A percentile compares a stretch with the other conserved stretches of the same genome.
These are phyloP conservation scores for Basipetospora chlamydospora DNA, from an alignment of 2,329 filamentous ascomycete species.

Conservation along the genomic window DNA sequence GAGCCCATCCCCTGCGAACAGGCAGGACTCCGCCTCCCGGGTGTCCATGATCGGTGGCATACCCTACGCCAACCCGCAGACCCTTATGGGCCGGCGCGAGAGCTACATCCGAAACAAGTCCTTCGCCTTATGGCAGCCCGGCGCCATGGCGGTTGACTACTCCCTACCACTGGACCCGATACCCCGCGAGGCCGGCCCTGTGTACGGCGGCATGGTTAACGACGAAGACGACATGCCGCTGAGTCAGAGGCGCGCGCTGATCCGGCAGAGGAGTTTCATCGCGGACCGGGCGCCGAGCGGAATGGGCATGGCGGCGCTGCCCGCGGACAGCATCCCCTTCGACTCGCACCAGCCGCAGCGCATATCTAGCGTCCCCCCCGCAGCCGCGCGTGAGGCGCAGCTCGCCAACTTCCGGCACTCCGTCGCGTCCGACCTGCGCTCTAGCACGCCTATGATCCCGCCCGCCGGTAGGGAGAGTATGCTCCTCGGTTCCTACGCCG, in stretches of 20 bases:
- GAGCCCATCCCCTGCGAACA: conserved; percentile 11
- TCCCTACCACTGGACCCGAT: conserved; percentile 11
- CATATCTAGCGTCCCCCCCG: conserved; percentile 24
- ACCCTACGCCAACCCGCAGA: conserved; percentile 37
- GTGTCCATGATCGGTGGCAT: conserved; percentile 24
- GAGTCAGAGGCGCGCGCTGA: conserved; percentile 48
- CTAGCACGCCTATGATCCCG: conserved; percentile 20
- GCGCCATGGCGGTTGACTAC: background rate
- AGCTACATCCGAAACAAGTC: conserved; percentile 38
- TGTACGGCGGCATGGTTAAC: conserved; percentile 22
- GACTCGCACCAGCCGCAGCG: conserved; percentile 42
- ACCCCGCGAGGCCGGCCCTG: conserved; percentile 26
- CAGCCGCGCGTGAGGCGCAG: conserved; percentile 37
- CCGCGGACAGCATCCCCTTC: conserved; percentile 23
- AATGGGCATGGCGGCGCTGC: background rate
- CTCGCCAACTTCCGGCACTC: conserved; percentile 55
- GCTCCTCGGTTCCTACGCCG: no score
- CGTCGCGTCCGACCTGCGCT: conserved; percentile 45
- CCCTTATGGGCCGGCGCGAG: conserved; percentile 40
- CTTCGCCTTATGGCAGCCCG: no score
- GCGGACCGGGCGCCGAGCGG: conserved; percentile 8
- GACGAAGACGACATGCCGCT: conserved; percentile 58
- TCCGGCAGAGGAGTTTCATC: conserved; percentile 36
- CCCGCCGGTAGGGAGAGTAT: conserved; percentile 23
- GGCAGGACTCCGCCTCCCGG: conserved; percentile 15